These are phyloP conservation scores for Panaeolus cyanescens DNA, from an alignment of 768 basidiomycete species.

Conservation along the genomic window DNA sequence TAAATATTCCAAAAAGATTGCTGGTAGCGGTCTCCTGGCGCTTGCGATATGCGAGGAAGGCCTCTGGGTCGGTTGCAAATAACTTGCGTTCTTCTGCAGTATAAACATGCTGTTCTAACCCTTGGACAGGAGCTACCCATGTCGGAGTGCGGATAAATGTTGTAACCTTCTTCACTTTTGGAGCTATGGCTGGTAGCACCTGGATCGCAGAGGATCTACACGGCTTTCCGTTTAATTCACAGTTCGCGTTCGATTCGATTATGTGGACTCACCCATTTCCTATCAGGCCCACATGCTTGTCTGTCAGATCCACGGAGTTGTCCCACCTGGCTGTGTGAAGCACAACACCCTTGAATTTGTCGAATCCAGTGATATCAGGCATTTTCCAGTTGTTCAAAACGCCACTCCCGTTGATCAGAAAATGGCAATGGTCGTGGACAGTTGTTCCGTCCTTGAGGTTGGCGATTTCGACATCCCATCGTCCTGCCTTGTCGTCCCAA, in stretches of 20 bases:
- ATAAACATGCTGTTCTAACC: constrained; percentile 25
- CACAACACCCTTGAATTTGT: constrained; percentile 42
- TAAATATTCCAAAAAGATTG: constrained; percentile 23
- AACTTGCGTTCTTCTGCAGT: constrained; percentile 37
- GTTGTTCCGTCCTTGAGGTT: not conserved
- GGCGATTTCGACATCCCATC: not conserved
- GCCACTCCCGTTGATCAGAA: constrained; percentile 52
- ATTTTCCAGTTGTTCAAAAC: constrained; percentile 43
- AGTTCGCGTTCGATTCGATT: not conserved
- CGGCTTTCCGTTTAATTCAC: not conserved
- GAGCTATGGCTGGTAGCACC: constrained; percentile 29
- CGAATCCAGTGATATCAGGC: constrained; percentile 34
- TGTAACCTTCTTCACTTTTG: constrained; percentile 31
- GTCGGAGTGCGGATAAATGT: constrained; percentile 29
- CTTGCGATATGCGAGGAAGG: constrained; percentile 40
- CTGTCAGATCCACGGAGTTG: constrained; percentile 35
- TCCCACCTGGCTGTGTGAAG: constrained; percentile 59
- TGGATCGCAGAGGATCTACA: constrained; percentile 29
- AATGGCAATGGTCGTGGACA: constrained; percentile 17
- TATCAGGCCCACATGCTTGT: constrained; percentile 55
- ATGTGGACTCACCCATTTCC: constrained; percentile 43
- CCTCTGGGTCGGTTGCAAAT: constrained; percentile 35
- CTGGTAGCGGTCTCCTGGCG: constrained; percentile 37
- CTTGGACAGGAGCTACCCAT: constrained; percentile 27
- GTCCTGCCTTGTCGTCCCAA: not conserved